Conservation (phyloP, 164 flowering plant species). For the Litsea cubeba region DNA sequence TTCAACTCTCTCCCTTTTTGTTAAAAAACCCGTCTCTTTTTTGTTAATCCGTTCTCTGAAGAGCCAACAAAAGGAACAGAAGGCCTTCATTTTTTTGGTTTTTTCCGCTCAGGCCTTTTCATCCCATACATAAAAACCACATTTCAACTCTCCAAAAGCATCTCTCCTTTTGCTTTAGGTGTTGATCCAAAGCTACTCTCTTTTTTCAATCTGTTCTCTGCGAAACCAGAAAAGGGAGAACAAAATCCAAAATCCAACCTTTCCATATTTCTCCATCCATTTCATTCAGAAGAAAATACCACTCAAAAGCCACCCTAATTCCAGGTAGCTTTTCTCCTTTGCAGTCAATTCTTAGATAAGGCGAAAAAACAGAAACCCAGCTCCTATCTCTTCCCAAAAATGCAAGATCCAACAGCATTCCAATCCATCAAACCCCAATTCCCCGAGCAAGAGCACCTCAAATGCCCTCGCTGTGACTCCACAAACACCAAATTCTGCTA, state of each 20-base stretch:
- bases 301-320: neutral
- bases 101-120: neutral
- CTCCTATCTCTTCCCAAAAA: slow-evolving; percentile 4
- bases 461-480: slow-evolving; percentile 82
- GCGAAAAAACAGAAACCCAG: neutral
- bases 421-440: slow-evolving; percentile 47
- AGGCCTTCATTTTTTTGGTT: neutral
- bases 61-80: too few species aligned
- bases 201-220: neutral
- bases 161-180: neutral
- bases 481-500: slow-evolving; percentile 66
- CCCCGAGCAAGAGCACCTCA: slow-evolving; percentile 55
- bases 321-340: neutral
- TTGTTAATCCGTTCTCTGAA: too few species aligned
- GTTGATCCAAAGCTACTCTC: neutral
- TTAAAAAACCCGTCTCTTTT: neutral
- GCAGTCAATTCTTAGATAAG: neutral
- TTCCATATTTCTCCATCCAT: neutral
- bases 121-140: neutral
- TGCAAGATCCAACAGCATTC: slow-evolving; percentile 56
- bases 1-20: neutral
- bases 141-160: neutral
- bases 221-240: too few species aligned
- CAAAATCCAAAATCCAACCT: too few species aligned
- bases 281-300: neutral